A percentile compares a stretch with the other conserved stretches of the same genome.
Conservation (phyloP, 2,329 filamentous ascomycete genomes). For the Aotearoamyces nothofagi region DNA sequence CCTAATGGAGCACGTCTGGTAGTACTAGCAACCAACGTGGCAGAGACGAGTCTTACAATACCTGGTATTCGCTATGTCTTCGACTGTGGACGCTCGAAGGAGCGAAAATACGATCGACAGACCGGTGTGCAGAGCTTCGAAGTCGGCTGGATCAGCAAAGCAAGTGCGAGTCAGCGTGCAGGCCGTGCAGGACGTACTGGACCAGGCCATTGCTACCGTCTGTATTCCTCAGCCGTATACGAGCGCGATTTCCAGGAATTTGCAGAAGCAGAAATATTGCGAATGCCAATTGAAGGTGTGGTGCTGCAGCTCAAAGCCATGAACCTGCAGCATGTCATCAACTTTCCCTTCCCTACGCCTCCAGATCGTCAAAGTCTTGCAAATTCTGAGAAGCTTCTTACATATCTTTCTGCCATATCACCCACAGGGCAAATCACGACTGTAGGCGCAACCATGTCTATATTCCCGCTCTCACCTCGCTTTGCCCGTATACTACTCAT, state of each 20-base stretch:
- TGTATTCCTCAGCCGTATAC: slow-evolving; percentile 91
- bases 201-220: slow-evolving; percentile 84
- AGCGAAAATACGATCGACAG: slow-evolving; percentile 72
- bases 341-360: slow-evolving; percentile 91
- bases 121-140: slow-evolving; percentile 94
- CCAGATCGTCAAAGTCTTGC: slow-evolving; percentile 63
- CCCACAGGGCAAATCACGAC: slow-evolving; percentile 60
- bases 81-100: slow-evolving; percentile 83
- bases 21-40: slow-evolving; percentile 88
- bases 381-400: slow-evolving; percentile 74
- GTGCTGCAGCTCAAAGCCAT: slow-evolving; percentile 91
- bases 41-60: slow-evolving; percentile 93
- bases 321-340: slow-evolving; percentile 77
- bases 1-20: slow-evolving; percentile 75
- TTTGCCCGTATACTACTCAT: slow-evolving; percentile 87
- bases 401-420: slow-evolving; percentile 70
- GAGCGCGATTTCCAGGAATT: slow-evolving; percentile 81
- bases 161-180: slow-evolving; percentile 78
- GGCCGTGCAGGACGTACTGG: slow-evolving; percentile 93
- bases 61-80: slow-evolving; percentile 93
- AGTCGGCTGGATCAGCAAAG: slow-evolving; percentile 94
- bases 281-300: slow-evolving; percentile 84
- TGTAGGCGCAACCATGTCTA: slow-evolving; percentile 69
- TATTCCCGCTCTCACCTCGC: slow-evolving; percentile 80
- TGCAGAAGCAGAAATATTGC: slow-evolving; percentile 72